Evolutionary conservation across 1,139 yeast genomes (phyloP).

Genomic region (Magnusiomyces tetraspermus): DNA sequence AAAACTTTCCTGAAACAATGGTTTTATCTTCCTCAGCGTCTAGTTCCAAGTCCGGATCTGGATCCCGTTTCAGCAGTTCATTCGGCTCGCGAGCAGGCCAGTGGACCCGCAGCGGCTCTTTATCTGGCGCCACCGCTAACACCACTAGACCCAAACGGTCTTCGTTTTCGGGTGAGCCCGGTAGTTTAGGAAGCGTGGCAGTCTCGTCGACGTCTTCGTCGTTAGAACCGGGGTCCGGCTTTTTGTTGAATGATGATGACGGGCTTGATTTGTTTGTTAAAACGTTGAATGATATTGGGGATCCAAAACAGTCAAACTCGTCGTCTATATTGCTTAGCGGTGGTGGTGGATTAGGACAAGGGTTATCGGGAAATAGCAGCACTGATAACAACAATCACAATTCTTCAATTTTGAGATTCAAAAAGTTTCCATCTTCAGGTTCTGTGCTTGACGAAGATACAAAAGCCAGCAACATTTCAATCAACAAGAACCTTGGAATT

Average conservation of each 20-base stretch:
- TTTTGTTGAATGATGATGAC: slow-evolving; percentile 20
- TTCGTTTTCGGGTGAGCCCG: slow-evolving; percentile 21
- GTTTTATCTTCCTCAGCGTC: slow-evolving; percentile 22
- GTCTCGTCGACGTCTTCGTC: slow-evolving; percentile 19
- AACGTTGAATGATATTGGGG: slow-evolving; percentile 54
- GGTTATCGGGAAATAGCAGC: slow-evolving; percentile 2
- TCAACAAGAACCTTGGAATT: too few species aligned
- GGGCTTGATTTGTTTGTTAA: slow-evolving; percentile 32
- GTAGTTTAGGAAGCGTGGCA: slow-evolving; percentile 20
- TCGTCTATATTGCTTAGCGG: slow-evolving; percentile 7
- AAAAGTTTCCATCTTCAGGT: not conserved
- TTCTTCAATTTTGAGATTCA: slow-evolving; percentile 5
- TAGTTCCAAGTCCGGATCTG: slow-evolving; percentile 20
- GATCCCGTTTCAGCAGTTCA: slow-evolving; percentile 27
- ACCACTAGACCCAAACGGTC: slow-evolving; percentile 19
- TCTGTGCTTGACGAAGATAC: not conserved
- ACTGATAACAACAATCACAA: slow-evolving; percentile 14
- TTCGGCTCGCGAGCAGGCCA: slow-evolving; percentile 25
- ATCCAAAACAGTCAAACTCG: slow-evolving; percentile 4
- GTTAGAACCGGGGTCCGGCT: slow-evolving; percentile 31
- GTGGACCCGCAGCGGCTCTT: slow-evolving; percentile 23
- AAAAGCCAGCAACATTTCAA: too few species aligned
- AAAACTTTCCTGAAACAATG: slow-evolving; percentile 13
- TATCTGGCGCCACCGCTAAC: too few species aligned
- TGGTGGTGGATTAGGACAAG: slow-evolving; percentile 5